phyloP scores from a whole-genome alignment of 805 yeast genomes.

The Metahyphopichia silvanorum region DNA sequence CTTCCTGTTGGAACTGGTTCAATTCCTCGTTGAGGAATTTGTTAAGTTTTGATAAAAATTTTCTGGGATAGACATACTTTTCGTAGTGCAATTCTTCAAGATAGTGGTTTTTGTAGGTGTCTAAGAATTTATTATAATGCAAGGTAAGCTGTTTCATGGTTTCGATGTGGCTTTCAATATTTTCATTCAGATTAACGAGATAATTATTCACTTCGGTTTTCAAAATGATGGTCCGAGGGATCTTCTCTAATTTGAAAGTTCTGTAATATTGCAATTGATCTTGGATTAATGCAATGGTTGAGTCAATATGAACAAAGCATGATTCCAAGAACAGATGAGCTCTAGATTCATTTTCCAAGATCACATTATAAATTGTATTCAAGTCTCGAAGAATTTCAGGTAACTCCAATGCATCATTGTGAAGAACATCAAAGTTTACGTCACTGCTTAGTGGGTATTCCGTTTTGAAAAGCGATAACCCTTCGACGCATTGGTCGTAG shows the following conservation, averaged over 20 bases:
- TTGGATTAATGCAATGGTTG: constrained; percentile 10
- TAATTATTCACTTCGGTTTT: constrained; percentile 12
- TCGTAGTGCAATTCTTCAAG: constrained; percentile 38
- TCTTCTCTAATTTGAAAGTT: constrained; percentile 18
- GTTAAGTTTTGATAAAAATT: constrained; percentile 27
- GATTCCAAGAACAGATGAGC: constrained; percentile 19
- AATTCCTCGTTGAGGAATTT: constrained; percentile 33
- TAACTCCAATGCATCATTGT: constrained; percentile 53
- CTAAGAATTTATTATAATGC: constrained; percentile 34
- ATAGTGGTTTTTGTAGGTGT: constrained; percentile 32
- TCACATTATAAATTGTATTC: constrained; percentile 32
- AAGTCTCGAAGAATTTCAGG: constrained; percentile 53
- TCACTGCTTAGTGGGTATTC: constrained; percentile 14
- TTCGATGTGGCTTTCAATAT: constrained; percentile 12
- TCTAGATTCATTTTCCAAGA: constrained; percentile 31
- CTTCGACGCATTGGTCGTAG: constrained; percentile 72
- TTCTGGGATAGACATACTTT: constrained; percentile 35
- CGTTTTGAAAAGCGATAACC: constrained; percentile 34
- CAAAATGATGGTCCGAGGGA: constrained; percentile 23
- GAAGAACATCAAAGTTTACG: constrained; percentile 43
- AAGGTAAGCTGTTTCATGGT: constrained; percentile 25
- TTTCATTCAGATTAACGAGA: constrained; percentile 7
- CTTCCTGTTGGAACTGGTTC: constrained; percentile 28
- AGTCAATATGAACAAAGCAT: constrained; percentile 11
- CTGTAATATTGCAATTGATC: constrained; percentile 14